Conservation (phyloP, 2,329 filamentous ascomycete species). For the Pyricularia sp. region DNA sequence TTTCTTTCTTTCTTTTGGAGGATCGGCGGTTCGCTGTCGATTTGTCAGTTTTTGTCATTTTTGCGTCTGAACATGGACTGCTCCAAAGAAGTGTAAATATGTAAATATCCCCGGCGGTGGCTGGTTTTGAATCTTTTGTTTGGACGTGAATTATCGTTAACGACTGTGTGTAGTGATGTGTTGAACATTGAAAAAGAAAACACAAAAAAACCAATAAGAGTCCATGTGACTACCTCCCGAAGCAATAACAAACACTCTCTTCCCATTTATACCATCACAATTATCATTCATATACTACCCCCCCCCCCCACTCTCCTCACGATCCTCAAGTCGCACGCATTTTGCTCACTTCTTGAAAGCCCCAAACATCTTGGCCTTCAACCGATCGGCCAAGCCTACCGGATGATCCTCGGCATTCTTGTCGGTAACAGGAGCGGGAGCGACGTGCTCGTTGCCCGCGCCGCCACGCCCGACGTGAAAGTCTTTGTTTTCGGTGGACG, state of each 20-base stretch:
- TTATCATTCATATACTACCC: too few relatives aligned
- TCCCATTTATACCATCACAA: too few relatives aligned
- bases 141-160: not conserved
- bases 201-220: not conserved
- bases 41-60: not conserved
- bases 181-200: not conserved
- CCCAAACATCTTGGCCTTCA: conserved; percentile 46
- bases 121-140: not conserved
- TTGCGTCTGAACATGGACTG: not conserved
- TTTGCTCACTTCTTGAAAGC: conserved; percentile 33
- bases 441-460: conserved; percentile 44
- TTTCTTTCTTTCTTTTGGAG: too few relatives aligned
- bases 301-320: too few relatives aligned
- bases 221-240: not conserved
- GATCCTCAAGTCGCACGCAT: not conserved
- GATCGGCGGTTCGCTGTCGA: not conserved
- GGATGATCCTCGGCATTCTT: conserved; percentile 17
- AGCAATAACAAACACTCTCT: too few relatives aligned
- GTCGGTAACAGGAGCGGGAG: conserved; percentile 11
- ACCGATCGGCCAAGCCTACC: conserved; percentile 42
- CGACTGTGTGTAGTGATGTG: not conserved
- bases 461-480: conserved; percentile 53
- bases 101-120: not conserved
- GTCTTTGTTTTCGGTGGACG: conserved; percentile 36
- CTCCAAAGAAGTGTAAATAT: not conserved